These are phyloP conservation scores for Heterobasidion annosum DNA, from an alignment of 1,284 basidiomycete genomes.

Conservation along the genomic window DNA sequence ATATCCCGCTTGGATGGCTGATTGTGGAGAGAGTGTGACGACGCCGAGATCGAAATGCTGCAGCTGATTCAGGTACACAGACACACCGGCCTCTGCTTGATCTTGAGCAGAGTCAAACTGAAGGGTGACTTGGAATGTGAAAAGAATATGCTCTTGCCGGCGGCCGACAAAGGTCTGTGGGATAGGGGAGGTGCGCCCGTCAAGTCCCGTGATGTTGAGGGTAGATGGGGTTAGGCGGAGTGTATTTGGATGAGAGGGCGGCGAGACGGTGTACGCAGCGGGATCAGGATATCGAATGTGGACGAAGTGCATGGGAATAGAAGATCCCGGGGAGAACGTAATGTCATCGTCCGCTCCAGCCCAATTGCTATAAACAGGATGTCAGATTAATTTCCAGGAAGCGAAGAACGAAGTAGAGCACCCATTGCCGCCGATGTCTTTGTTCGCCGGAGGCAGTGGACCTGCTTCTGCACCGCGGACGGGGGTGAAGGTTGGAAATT, in stretches of 20 bases:
- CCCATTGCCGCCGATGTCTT: not conserved
- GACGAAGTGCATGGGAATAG: slow-evolving; percentile 19
- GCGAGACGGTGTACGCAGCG: slow-evolving; percentile 17
- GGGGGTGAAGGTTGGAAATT: slow-evolving; percentile 7
- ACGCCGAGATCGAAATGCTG: slow-evolving; percentile 22
- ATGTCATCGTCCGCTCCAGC: slow-evolving; percentile 17
- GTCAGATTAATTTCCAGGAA: too few relatives aligned
- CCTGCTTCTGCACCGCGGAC: slow-evolving; percentile 3
- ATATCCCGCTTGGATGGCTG: slow-evolving; percentile 1
- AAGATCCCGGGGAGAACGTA: slow-evolving; percentile 13
- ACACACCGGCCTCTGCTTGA: slow-evolving; percentile 19
- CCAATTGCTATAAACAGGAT: slow-evolving; percentile 3
- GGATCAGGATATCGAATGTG: slow-evolving; percentile 20
- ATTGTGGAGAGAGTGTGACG: slow-evolving; percentile 11
- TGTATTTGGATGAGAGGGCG: slow-evolving; percentile 15
- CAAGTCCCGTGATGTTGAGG: slow-evolving; percentile 20
- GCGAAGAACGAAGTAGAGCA: not conserved
- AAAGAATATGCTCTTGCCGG: slow-evolving; percentile 18
- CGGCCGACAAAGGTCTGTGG: slow-evolving; percentile 17
- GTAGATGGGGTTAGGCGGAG: slow-evolving; percentile 17
- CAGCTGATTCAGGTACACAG: slow-evolving; percentile 19
- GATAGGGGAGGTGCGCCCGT: slow-evolving; percentile 10
- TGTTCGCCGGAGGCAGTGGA: slow-evolving; percentile 1
- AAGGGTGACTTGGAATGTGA: slow-evolving; percentile 4
- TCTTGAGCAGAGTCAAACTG: slow-evolving; percentile 13